Conservation (phyloP, 768 basidiomycete species). For the Suillus tomentosus region DNA sequence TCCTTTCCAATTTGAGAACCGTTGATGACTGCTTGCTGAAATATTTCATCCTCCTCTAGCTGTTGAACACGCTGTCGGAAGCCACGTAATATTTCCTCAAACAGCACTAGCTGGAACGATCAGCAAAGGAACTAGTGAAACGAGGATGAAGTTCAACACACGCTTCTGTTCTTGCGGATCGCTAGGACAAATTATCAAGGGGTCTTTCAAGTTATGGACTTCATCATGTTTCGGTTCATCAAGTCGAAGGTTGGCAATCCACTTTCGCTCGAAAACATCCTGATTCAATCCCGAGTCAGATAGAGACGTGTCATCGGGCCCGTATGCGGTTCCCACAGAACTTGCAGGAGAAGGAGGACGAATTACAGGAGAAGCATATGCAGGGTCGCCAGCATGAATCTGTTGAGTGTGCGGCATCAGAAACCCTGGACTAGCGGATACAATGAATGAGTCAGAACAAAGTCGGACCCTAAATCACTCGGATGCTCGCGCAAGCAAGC, state of each 20-base stretch:
- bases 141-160: conserved; percentile 24
- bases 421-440: conserved; percentile 17
- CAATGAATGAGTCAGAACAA: neutral
- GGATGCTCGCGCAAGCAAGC: conserved; percentile 10
- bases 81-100: conserved; percentile 39
- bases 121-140: neutral
- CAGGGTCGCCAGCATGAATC: conserved; percentile 37
- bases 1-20: conserved; percentile 39
- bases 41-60: conserved; percentile 46
- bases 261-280: conserved; percentile 40
- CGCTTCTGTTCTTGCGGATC: conserved; percentile 41
- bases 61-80: conserved; percentile 39
- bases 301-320: conserved; percentile 45
- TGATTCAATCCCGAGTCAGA: conserved; percentile 41
- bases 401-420: conserved; percentile 32
- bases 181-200: conserved; percentile 36
- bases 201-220: conserved; percentile 32
- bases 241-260: conserved; percentile 36
- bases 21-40: conserved; percentile 41
- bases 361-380: conserved; percentile 48
- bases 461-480: conserved; percentile 3
- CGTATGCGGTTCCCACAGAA: conserved; percentile 50
- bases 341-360: conserved; percentile 49
- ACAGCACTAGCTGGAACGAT: conserved; percentile 30
- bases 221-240: conserved; percentile 41